Conservation (phyloP, 208 protist genomes). For the Leishmania tarentolae region DNA sequence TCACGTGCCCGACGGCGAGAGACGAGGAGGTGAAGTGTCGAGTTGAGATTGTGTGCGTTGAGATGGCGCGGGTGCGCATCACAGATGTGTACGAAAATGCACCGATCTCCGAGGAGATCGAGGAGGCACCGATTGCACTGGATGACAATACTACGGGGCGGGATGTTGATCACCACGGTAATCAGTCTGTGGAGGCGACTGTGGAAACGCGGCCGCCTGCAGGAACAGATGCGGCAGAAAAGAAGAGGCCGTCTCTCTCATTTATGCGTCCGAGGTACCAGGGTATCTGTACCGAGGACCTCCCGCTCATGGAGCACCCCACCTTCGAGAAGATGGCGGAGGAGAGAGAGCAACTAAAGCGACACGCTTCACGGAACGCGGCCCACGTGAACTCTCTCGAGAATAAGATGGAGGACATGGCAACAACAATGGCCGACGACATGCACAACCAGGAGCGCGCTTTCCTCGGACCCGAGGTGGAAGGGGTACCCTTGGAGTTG, state of each 20-base stretch:
- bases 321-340: conserved; percentile 36
- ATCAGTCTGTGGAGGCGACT: conserved; percentile 1
- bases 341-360: conserved; percentile 35
- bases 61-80: conserved; percentile 66
- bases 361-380: conserved; percentile 43
- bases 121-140: conserved; percentile 11
- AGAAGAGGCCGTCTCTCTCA: conserved; percentile 25
- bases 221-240: conserved; percentile 6
- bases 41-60: conserved; percentile 69
- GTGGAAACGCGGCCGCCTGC: conserved; percentile 1
- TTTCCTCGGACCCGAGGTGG: conserved; percentile 48
- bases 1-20: conserved; percentile 52
- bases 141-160: conserved; percentile 9
- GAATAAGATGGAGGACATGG: conserved; percentile 36
- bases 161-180: conserved; percentile 18
- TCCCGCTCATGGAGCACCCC: conserved; percentile 39
- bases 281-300: conserved; percentile 48
- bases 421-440: conserved; percentile 29
- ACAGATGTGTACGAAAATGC: conserved; percentile 61
- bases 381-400: conserved; percentile 41
- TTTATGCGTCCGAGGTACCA: conserved; percentile 51
- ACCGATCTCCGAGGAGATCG: conserved; percentile 21
- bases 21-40: conserved; percentile 49
- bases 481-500: conserved; percentile 55
- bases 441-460: conserved; percentile 52